Conservation (phyloP, 2,329 filamentous ascomycete genomes). For the Fusarium sp. region DNA sequence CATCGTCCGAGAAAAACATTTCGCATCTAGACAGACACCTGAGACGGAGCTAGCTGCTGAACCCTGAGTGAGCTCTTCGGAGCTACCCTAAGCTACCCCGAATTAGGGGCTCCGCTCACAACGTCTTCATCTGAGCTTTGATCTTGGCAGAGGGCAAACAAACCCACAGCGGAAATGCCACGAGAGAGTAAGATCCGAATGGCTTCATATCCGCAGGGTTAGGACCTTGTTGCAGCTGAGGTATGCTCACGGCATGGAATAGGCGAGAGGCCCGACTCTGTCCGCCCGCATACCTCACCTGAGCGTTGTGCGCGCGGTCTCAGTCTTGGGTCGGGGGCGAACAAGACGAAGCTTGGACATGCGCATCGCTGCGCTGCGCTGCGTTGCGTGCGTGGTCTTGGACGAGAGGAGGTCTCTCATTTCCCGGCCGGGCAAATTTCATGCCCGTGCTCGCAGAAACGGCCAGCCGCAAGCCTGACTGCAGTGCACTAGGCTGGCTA, state of each 20-base stretch:
- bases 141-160: conserved; percentile 2
- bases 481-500: conserved; percentile 15
- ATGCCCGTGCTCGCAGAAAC: conserved; percentile 33
- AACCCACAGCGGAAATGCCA: conserved; percentile 5
- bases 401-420: conserved; percentile 26
- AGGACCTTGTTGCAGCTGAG: not conserved
- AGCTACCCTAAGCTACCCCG: conserved; percentile 25
- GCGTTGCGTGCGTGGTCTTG: not conserved
- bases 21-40: conserved; percentile 12
- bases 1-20: conserved; percentile 15
- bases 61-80: conserved; percentile 20
- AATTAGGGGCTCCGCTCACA: conserved; percentile 5
- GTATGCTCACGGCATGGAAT: conserved; percentile 4
- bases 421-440: conserved; percentile 34
- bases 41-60: conserved; percentile 25
- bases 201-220: not conserved
- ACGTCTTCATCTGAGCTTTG: conserved; percentile 12
- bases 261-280: conserved; percentile 18
- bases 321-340: conserved; percentile 5
- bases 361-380: not conserved
- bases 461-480: conserved; percentile 27
- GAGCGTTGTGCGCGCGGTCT: conserved; percentile 19
- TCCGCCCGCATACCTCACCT: conserved; percentile 22
- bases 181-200: conserved; percentile 4
- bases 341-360: conserved; percentile 35